These are phyloP conservation scores for Saccharomyces kudriavzevii DNA, from an alignment of 805 yeast genomes.

Conservation along the genomic window DNA sequence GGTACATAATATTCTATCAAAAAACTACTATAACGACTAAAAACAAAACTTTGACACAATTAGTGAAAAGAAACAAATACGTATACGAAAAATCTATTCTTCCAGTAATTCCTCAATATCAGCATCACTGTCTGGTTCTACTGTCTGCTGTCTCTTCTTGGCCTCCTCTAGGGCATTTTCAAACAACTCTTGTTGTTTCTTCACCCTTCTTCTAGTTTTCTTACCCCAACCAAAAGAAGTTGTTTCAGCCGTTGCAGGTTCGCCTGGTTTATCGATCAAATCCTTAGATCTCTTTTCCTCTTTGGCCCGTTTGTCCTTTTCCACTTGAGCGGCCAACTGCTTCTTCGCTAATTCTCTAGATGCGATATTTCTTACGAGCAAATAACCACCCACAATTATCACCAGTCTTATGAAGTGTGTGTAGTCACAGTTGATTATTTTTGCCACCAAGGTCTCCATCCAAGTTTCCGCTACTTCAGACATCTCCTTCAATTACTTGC, in stretches of 20 bases:
- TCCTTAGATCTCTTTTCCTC: conserved; percentile 32
- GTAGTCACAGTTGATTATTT: background rate
- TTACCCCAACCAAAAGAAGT: conserved; percentile 74
- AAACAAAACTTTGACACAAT: background rate
- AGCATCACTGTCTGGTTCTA: conserved; percentile 47
- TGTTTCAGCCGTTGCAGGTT: conserved; percentile 32
- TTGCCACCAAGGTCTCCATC: background rate
- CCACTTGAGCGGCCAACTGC: conserved; percentile 44
- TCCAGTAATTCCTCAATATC: conserved; percentile 65
- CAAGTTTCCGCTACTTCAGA: background rate
- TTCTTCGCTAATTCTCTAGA: conserved; percentile 48
- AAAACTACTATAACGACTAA: background rate
- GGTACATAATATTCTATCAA: background rate
- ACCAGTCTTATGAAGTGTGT: conserved; percentile 23
- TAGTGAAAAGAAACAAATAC: background rate
- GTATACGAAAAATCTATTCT: conserved; percentile 25
- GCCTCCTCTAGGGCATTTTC: conserved; percentile 41
- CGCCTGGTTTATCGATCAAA: conserved; percentile 31
- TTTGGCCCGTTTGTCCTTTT: conserved; percentile 17
- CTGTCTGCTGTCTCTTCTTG: conserved; percentile 34
- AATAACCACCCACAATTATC: conserved; percentile 54
- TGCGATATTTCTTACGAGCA: conserved; percentile 49
- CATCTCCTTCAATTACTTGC: background rate
- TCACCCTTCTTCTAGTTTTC: conserved; percentile 53
- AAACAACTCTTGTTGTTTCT: conserved; percentile 46